These are phyloP conservation scores for Aspergillus terreus DNA, from an alignment of 2,329 filamentous ascomycete species.

Conservation along the genomic window DNA sequence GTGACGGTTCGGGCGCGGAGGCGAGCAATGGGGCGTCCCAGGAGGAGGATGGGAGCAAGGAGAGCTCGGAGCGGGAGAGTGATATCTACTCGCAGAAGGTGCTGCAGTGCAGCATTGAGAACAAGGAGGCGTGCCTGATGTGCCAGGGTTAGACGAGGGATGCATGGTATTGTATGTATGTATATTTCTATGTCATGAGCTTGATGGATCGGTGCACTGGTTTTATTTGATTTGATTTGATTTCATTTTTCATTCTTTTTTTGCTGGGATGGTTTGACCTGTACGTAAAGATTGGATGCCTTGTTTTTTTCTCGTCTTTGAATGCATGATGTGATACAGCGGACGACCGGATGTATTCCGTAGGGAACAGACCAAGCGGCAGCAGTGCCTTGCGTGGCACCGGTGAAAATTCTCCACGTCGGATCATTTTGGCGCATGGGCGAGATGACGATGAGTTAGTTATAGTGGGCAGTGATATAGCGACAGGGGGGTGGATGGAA, in stretches of 20 bases:
- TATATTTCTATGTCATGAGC: slow-evolving; percentile 29
- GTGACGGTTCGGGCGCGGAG: slow-evolving; percentile 55
- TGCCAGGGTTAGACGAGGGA: slow-evolving; percentile 72
- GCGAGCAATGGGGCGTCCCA: slow-evolving; percentile 14
- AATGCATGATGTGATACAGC: not conserved
- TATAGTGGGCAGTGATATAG: too few relatives aligned
- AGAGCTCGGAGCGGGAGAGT: slow-evolving; percentile 68
- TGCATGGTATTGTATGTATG: slow-evolving; percentile 2
- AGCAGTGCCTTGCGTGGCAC: too few relatives aligned
- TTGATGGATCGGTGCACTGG: slow-evolving; percentile 25
- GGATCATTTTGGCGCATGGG: too few relatives aligned
- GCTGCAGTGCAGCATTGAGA: slow-evolving; percentile 93
- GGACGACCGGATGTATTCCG: too few relatives aligned
- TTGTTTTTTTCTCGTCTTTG: not conserved
- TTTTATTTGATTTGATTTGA: slow-evolving; percentile 13
- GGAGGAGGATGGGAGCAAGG: slow-evolving; percentile 66
- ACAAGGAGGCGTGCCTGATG: slow-evolving; percentile 93
- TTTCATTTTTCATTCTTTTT: not conserved
- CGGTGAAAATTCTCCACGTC: too few relatives aligned
- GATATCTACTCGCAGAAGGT: slow-evolving; percentile 96
- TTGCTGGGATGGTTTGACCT: not conserved
- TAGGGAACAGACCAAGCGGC: too few relatives aligned
- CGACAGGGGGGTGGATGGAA: too few relatives aligned
- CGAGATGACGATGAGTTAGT: too few relatives aligned
- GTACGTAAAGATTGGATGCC: too few relatives aligned